phyloP scores from a whole-genome alignment of 371 early-diverging fungal species.

The Lichtheimia ramosa region DNA sequence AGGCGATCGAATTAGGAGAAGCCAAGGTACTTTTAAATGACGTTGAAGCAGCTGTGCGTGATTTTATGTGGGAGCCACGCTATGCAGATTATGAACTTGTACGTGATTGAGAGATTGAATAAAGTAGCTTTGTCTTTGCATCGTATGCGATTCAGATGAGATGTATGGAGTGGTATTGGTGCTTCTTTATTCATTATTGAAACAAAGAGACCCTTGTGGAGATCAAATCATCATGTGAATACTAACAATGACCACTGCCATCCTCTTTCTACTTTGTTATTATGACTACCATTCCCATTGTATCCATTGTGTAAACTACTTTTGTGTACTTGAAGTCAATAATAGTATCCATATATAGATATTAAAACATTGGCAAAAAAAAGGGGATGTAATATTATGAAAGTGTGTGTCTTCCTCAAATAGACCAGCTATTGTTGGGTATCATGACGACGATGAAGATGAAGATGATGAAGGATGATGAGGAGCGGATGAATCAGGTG shows the following conservation, averaged over 20 bases:
- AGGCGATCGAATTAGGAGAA: conserved; percentile 11
- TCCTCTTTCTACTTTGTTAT: too few species aligned
- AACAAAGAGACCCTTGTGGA: neutral
- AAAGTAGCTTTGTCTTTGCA: neutral
- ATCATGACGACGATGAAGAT: conserved; percentile 11
- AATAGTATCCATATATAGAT: too few species aligned
- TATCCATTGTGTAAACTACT: too few species aligned
- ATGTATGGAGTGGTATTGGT: neutral
- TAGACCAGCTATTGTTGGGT: conserved; percentile 1
- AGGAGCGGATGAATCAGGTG: conserved; percentile 24
- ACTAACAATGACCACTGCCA: too few species aligned
- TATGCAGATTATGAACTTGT: conserved; percentile 11
- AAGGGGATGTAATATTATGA: too few species aligned
- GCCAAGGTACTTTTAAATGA: conserved; percentile 3
- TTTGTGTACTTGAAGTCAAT: too few species aligned
- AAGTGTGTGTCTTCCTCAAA: too few species aligned
- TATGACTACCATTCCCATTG: too few species aligned
- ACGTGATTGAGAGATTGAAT: neutral
- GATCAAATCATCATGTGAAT: too few species aligned
- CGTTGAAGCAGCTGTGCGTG: conserved; percentile 5
- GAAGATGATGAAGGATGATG: conserved; percentile 6
- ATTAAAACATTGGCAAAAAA: too few species aligned
- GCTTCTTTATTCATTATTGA: neutral
- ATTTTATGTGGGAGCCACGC: conserved; percentile 20
- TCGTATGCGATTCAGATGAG: neutral